These are phyloP conservation scores for Collybiopsis luxurians DNA, from an alignment of 768 basidiomycete species.

Conservation along the genomic window DNA sequence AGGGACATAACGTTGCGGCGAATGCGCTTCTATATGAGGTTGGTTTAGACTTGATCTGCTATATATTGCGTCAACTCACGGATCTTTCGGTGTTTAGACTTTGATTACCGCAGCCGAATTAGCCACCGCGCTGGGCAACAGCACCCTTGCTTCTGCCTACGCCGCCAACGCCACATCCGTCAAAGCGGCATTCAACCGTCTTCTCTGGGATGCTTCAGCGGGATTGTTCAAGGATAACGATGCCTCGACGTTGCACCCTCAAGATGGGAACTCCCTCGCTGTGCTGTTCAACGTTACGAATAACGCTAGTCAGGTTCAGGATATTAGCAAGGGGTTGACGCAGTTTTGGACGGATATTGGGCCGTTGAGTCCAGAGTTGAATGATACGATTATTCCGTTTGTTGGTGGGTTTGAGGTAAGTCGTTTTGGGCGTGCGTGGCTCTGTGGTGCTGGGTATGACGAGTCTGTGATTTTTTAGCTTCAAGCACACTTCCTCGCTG, in stretches of 20 bases:
- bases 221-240: constrained; percentile 50
- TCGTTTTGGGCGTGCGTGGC: neutral
- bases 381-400: constrained; percentile 51
- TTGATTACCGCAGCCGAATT: constrained; percentile 34
- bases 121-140: constrained; percentile 25
- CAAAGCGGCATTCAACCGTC: constrained; percentile 37
- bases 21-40: constrained; percentile 39
- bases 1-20: constrained; percentile 42
- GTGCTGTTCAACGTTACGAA: constrained; percentile 42
- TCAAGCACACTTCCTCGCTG: constrained; percentile 48
- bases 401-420: constrained; percentile 48
- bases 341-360: constrained; percentile 49
- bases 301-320: constrained; percentile 32
- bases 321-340: constrained; percentile 41
- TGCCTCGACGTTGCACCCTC: constrained; percentile 38
- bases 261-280: constrained; percentile 50
- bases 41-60: constrained; percentile 18
- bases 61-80: neutral
- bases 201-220: constrained; percentile 39
- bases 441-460: neutral
- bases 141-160: constrained; percentile 22
- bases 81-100: constrained; percentile 17
- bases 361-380: constrained; percentile 45
- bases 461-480: constrained; percentile 24
- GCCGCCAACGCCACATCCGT: constrained; percentile 32